Evolutionary conservation across 148 eudicot genomes (phyloP).

Genomic region (Rhododendron molle): DNA sequence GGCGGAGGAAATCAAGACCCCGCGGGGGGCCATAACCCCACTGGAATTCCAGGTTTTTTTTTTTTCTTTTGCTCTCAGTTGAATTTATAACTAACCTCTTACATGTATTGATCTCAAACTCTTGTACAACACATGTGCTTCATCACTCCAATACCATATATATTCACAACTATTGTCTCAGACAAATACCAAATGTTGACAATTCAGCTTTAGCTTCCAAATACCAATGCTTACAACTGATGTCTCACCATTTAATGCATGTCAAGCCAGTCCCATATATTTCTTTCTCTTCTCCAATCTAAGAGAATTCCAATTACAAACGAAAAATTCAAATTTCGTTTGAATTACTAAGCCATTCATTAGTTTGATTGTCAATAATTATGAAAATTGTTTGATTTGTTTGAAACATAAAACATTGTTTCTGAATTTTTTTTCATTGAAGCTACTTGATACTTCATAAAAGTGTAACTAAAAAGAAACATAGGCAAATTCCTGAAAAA

Average conservation of each 20-base stretch:
- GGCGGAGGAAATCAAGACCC: background rate
- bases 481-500: background rate
- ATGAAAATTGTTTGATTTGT: background rate
- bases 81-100: background rate
- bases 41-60: background rate
- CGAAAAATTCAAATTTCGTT: background rate
- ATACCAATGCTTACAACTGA: background rate
- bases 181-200: background rate
- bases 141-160: background rate
- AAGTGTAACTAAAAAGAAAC: background rate
- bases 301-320: background rate
- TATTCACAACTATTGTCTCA: background rate
- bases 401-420: too few species aligned
- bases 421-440: background rate
- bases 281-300: background rate
- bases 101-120: background rate
- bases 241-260: background rate
- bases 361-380: background rate
- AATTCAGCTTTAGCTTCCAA: background rate
- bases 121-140: background rate
- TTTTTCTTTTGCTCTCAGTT: too few species aligned
- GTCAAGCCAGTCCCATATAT: background rate
- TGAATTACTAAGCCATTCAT: background rate
- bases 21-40: background rate
- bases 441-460: too few species aligned